Evolutionary conservation across 495 filamentous ascomycete species (phyloP), one percentile per base, ranked within the genome.

Genomic region (Penicillium diatomitis): DNA sequence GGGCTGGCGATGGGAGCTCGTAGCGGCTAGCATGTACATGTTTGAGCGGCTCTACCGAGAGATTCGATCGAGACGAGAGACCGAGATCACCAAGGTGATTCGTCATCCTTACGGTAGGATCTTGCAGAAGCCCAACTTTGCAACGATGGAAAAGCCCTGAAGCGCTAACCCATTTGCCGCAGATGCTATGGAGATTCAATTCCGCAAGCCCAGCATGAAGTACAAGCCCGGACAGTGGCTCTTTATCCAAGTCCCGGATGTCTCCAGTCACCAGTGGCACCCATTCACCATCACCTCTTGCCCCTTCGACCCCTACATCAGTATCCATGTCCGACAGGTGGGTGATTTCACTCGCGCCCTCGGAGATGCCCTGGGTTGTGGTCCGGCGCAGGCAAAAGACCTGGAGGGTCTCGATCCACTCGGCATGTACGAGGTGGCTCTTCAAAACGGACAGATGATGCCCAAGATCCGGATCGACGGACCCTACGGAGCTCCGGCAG

Each of bases 271-370:
- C 53, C 91, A 99, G 71, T 99, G 92, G 92, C 92, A 99, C 68
- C 92, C 92, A 10, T 99, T 97, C 66, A 99, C 92, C 63, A 99
- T 99, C 71, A 99, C 92, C 8, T 97, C 94, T 44, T 97, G 94
- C 67, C 92, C 94, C 28, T 89, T 87, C 58, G 92, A 99, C 55
- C 83, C 86, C 3, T 96, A 98, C 67, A 78, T 97, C 60, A 92
- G 87, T 45, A 78, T 98, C 27, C 92, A 98, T 63, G 82, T 98
- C 50, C 86, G 91, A 41, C 92, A 97, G 75, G 90, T 97, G 7
- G 92, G 92, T 47, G 92, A 98, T 65, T 98, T 92, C 67, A 98
- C 94, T 9, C 82, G 81, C 48, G 79, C 80, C 2, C 79, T 98
- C 9, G 94, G 87, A 61, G 86, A 96, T 56, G 83, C 90, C n/a